A percentile compares a stretch with the other conserved stretches of the same genome.
Evolutionary conservation across 768 basidiomycete genomes (phyloP).

Genomic region (Fibroporia radiculosa): DNA sequence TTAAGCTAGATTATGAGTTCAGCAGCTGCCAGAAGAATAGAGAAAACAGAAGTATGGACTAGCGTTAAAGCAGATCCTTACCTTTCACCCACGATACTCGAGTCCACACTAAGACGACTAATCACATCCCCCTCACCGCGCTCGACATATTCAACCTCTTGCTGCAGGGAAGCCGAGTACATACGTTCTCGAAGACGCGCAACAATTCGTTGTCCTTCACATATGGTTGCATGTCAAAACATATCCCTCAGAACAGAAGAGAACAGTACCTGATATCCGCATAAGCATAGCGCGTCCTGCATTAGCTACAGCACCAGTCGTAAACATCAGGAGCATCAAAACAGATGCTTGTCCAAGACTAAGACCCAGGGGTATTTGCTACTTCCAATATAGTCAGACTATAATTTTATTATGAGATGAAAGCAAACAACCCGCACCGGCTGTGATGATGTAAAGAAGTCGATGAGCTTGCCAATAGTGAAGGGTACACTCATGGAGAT

Average conservation of each 20-base stretch:
- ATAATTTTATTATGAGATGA: not conserved
- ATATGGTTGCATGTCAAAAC: not conserved
- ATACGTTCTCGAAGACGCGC: conserved; percentile 77
- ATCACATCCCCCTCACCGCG: conserved; percentile 90
- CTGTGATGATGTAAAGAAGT: conserved; percentile 73
- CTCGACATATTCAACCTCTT: conserved; percentile 93
- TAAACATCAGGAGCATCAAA: conserved; percentile 67
- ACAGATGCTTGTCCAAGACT: conserved; percentile 76
- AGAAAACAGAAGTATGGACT: not conserved
- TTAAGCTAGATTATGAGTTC: conserved; percentile 39
- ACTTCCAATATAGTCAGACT: not conserved
- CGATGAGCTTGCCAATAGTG: conserved; percentile 89
- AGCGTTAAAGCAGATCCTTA: conserved; percentile 22
- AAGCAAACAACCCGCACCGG: conserved; percentile 42
- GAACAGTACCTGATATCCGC: conserved; percentile 66
- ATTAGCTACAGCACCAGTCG: conserved; percentile 82
- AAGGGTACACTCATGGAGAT: conserved; percentile 92
- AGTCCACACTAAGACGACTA: conserved; percentile 85
- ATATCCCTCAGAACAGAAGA: not conserved
- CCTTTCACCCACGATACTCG: conserved; percentile 92
- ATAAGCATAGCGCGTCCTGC: conserved; percentile 79
- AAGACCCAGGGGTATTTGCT: conserved; percentile 78
- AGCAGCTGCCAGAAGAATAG: not conserved
- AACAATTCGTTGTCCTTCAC: conserved; percentile 77
- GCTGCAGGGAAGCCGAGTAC: conserved; percentile 74